These are phyloP conservation scores for Elymus sibiricus DNA, from an alignment of 176 grass and related monocot species.

Conservation along the genomic window DNA sequence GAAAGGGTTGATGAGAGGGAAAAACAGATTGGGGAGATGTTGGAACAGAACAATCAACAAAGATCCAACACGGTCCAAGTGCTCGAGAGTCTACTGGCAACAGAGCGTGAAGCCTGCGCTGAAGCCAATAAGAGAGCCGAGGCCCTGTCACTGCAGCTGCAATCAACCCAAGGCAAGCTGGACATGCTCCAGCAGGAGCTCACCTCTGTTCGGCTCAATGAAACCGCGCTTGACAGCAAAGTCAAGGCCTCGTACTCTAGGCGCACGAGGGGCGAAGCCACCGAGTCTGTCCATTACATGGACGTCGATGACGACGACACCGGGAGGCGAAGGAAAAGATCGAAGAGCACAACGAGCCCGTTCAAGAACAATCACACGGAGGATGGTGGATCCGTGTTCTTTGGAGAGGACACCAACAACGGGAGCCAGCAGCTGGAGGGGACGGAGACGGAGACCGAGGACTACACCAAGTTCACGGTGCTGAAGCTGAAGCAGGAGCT, in stretches of 20 bases:
- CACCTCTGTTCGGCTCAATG: constrained; percentile 70
- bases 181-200: constrained; percentile 95
- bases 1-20: constrained; percentile 81
- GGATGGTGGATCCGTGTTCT: constrained; percentile 81
- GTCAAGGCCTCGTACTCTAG: constrained; percentile 57
- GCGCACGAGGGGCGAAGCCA: constrained; percentile 65
- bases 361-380: constrained; percentile 58
- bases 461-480: constrained; percentile 77
- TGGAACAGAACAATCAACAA: constrained; percentile 79
- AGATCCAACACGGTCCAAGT: constrained; percentile 95
- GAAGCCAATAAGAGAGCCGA: constrained; percentile 91
- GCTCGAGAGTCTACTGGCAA: constrained; percentile 69
- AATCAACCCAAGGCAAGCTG: constrained; percentile 87
- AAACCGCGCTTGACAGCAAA: constrained; percentile 84
- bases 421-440: constrained; percentile 47
- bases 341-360: constrained; percentile 89
- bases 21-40: constrained; percentile 86
- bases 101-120: constrained; percentile 64
- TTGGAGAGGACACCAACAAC: constrained; percentile 46
- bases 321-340: constrained; percentile 67
- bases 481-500: constrained; percentile 82
- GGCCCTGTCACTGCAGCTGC: constrained; percentile 78
- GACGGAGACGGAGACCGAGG: constrained; percentile 50
- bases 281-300: constrained; percentile 95
- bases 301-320: constrained; percentile 62